Evolutionary conservation across 176 grass and related monocot genomes (phyloP), one percentile per base, ranked within the genome.

Genomic region (Bonia amplexicaulis): DNA sequence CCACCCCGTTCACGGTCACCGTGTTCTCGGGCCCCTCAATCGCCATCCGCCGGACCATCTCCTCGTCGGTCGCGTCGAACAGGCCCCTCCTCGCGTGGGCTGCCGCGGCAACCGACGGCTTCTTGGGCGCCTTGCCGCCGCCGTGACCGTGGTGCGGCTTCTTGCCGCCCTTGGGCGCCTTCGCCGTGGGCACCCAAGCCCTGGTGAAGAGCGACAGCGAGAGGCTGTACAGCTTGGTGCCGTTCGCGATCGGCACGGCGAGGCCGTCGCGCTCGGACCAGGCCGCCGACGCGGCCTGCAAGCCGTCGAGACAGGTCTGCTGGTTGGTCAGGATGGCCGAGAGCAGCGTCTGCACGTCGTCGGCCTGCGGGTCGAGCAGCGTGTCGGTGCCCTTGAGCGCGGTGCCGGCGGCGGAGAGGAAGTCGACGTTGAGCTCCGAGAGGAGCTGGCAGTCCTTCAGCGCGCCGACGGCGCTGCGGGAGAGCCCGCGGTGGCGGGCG

Each of bases 261-360:
- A 98, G 91, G 80, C 88, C 62, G 27, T 76, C 84, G 25, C 77
- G 79, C 22, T 80, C 74, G 7, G 88, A 84, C 90, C 85, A 92
- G 17, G 81, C 49, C n/a, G 74, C 71, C 1, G 87, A 46, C 6
- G 90, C 80, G 9, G 73, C 83, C 71, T 84, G 76, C 13, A 98
- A 69, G 65, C 96, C 93, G 35, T 95, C 93, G 49, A 87, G 47
- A 65, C 93, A 98, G 8, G 96, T 95, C 82, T 98, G 89, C 69
- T 95, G 89, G 89, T 98, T 98, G 6, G 96, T 98, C 6, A 98
- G n/a, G 80, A 98, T 85, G 0, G 93, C 96, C 12, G 96, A 98
- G 29, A 98, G 93, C 59, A 95, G 80, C 20, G 96, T 98, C 41
- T 90, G 91, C 31, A 93, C 55, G 73, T 83, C 66, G 62, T 92